Conservation (phyloP, 1,284 basidiomycete genomes). For the Inonotus obliquus region DNA sequence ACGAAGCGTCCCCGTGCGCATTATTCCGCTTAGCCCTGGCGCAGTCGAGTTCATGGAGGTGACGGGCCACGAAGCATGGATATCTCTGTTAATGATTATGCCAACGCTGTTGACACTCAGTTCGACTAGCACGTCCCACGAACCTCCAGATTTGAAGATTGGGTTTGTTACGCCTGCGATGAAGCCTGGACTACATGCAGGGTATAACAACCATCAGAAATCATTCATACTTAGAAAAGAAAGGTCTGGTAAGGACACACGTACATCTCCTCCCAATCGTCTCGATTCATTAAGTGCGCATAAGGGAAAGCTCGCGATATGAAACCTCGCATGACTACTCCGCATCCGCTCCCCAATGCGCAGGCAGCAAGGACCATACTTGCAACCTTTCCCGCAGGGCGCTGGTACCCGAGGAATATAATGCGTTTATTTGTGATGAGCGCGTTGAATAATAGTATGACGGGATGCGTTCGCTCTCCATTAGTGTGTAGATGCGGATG, state of each 20-base stretch:
- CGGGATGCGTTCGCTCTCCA: conserved; percentile 85
- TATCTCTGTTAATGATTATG: conserved; percentile 84
- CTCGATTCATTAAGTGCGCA: conserved; percentile 82
- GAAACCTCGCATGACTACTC: conserved; percentile 78
- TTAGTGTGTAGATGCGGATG: conserved; percentile 93
- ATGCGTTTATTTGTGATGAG: conserved; percentile 91
- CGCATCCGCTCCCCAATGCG: conserved; percentile 87
- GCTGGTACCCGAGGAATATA: conserved; percentile 87
- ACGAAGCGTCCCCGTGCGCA: conserved; percentile 56
- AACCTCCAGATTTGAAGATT: conserved; percentile 81
- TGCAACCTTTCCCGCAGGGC: conserved; percentile 84
- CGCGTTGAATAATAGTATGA: conserved; percentile 94
- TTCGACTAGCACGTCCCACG: conserved; percentile 93
- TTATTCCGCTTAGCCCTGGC: conserved; percentile 27
- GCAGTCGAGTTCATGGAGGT: conserved; percentile 32
- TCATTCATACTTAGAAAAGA: not conserved
- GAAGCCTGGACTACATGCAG: conserved; percentile 64
- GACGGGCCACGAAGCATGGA: conserved; percentile 55
- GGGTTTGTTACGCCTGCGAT: conserved; percentile 97
- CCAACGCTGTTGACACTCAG: conserved; percentile 66
- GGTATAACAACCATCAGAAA: not conserved
- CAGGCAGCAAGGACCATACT: conserved; percentile 91
- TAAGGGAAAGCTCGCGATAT: conserved; percentile 91
- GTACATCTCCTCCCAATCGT: conserved; percentile 86
- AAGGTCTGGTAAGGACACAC: conserved; percentile 27